Base-by-base conservation (phyloP, 345 rosid genomes). In the Citrus sp. region DNA sequence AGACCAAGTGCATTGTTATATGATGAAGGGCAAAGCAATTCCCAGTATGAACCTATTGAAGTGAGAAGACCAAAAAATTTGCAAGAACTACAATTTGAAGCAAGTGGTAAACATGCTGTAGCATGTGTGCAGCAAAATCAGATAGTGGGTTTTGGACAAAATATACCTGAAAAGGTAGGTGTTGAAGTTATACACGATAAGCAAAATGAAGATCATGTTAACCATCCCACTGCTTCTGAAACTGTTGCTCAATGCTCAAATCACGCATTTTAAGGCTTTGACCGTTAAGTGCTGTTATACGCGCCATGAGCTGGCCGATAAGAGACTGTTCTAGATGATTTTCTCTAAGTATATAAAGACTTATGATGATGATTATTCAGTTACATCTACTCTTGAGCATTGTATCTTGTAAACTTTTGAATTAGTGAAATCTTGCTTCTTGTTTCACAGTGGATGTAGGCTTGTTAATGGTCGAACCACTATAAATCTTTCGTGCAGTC, bases 141-240 rank as follows among this genome's bases (percentile, higher is more conserved):
- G 58, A 27, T 37, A 25, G 56, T 38, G 37, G 28, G 18, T 59
- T 21, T 35, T 24, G 35, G 40, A 24, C 56, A 24, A 40, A 61
- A n/a, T 60, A 40, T 60, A 25, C 68, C 16, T 38, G 32, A 27
- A 42, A 34, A 61, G 77, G 35, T 21, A 37, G 34, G 18, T 16
- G 30, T 40, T 38, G 58, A 74, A 62, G 56, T 40, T 74, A 30
- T 40, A 22, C 12, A 40, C 25, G 77, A 61, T 22, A 4, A 6
- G 76, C 16, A 8, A 73, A 24, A 9, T 5, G 76, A 73, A 6
- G 67, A 59, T 35, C 67, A 54, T 21, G 32, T 63, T 35, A 25
- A 58, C 10, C n/a, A 7, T 72, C 65, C 42, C 76, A 58, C 24
- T 73, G 76, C 51, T 73, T 59, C 76, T 56, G 34, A 59, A 73